A percentile compares a stretch with the other conserved stretches of the same genome.
Evolutionary conservation across 2,329 filamentous ascomycete species (phyloP).

Genomic region (Exophiala lecanii-corni): DNA sequence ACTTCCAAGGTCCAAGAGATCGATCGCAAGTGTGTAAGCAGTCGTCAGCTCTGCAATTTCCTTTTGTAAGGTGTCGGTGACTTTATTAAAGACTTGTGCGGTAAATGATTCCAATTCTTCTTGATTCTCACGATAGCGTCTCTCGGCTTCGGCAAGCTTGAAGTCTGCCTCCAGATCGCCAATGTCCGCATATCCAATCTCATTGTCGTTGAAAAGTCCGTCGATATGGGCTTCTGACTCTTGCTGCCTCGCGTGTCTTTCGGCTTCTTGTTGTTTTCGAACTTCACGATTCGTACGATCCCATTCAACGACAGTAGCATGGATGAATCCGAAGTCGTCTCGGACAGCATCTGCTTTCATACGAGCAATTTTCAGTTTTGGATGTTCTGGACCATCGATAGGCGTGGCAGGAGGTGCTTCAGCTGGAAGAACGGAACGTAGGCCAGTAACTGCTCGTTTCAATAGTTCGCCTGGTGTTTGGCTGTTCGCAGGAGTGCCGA

Average conservation of each 20-base stretch:
- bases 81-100: conserved; percentile 45
- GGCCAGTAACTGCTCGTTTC: conserved; percentile 10
- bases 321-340: conserved; percentile 43
- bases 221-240: conserved; percentile 51
- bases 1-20: conserved; percentile 39
- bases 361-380: conserved; percentile 13
- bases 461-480: conserved; percentile 5
- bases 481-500: conserved; percentile 21
- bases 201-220: conserved; percentile 51
- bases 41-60: conserved; percentile 48
- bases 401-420: conserved; percentile 1
- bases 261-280: conserved; percentile 44
- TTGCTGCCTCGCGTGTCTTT: conserved; percentile 47
- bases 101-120: conserved; percentile 50
- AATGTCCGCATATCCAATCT: conserved; percentile 56
- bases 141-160: conserved; percentile 47
- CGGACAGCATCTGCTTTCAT: conserved; percentile 25
- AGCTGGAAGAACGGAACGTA: conserved; percentile 14
- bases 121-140: conserved; percentile 50
- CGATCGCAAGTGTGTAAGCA: conserved; percentile 42
- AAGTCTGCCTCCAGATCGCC: conserved; percentile 52
- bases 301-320: conserved; percentile 40
- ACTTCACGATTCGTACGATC: conserved; percentile 41
- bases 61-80: conserved; percentile 45
- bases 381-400: conserved; percentile 7